A percentile compares a stretch with the other conserved stretches of the same genome.
phyloP scores from a whole-genome alignment of 1,284 basidiomycete species.

The Moniliella sp. region DNA sequence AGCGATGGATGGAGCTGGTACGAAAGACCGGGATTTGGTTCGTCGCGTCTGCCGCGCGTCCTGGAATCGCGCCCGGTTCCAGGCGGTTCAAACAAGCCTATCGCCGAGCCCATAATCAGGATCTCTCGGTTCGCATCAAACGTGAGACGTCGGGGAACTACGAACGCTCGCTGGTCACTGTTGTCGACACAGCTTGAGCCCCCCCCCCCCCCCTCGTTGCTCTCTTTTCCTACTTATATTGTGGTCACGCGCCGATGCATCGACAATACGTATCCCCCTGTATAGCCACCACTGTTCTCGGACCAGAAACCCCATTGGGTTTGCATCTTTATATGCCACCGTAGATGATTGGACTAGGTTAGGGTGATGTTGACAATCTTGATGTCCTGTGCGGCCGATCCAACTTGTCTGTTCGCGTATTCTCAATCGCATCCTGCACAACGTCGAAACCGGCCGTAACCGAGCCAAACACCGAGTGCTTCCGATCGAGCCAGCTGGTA shows the following conservation, averaged over 20 bases:
- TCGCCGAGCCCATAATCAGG: constrained; percentile 19
- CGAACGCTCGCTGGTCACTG: constrained; percentile 1
- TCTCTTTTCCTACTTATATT: no score
- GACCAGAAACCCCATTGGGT: no score
- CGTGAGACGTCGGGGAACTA: constrained; percentile 24
- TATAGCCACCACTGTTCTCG: no score
- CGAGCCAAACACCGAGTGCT: constrained; percentile 43
- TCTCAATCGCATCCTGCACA: constrained; percentile 65
- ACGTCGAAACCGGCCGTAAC: constrained; percentile 40
- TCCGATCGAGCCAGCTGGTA: constrained; percentile 61
- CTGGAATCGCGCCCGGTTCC: constrained; percentile 24
- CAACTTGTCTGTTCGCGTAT: constrained; percentile 37
- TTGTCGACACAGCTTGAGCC: not conserved
- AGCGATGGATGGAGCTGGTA: constrained; percentile 27
- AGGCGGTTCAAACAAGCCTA: constrained; percentile 27
- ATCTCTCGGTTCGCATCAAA: constrained; percentile 16
- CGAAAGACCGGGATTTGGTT: constrained; percentile 11
- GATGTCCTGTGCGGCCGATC: constrained; percentile 32
- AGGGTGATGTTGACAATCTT: constrained; percentile 7
- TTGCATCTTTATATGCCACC: no score
- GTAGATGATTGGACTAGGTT: no score
- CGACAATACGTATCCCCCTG: no score
- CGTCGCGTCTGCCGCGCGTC: constrained; percentile 18
- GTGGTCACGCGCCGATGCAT: no score
- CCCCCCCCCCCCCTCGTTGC: no score